Base-by-base conservation (phyloP, 805 yeast species). In the Candida bentonensis region DNA sequence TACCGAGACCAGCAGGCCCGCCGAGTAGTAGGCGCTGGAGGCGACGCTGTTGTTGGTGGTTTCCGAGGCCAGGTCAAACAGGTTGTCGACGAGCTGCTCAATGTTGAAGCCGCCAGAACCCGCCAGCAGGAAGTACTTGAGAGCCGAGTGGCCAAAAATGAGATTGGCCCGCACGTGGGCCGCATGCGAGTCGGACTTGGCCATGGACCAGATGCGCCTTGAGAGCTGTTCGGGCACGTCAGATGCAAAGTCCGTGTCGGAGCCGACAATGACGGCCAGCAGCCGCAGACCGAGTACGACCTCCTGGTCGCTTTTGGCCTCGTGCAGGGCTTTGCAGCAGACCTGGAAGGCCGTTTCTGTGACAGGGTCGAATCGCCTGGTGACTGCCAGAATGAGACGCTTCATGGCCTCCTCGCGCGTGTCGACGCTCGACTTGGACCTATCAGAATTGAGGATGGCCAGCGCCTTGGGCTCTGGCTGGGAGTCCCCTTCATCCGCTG, bases 21-120 rank as follows among this genome's bases (percentile, higher is more conserved):
- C 36, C 20, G 20, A 11, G 20, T 30, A 30, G 36, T 30, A 30
- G 17, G 36, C 36, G 7, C 17, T 11, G 36, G 36, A 11, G 20
- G 36, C 36, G 7, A 30, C 36, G 13, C 7, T 5, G 36, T 47
- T 48, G 20, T 45, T 33, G 9, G 52, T 46, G 15, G 53, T 49
- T 15, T 46, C 42, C 43, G 54, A 59, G 30, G 61, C 60, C 20
- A 56, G 41, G 36, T 55, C 56, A 33, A 58, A 40, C 15, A 58
- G 48, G 21, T 39, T 39, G 17, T 51, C 53, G 15, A 53, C 54
- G 5, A 50, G 41, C 5, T 46, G 47, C 22, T 59, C 63, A 22
- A 57, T 53, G 21, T 56, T 53, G 48, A 52, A 61, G 5, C 62
- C 64, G 15, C 64, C 63, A 30, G 61, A 54, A n/a, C 64, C 65